Percentiles rank a stretch among this genome's conserved stretches.
Evolutionary conservation across 2,329 filamentous ascomycete genomes (phyloP).

Genomic region (Lachnellula arida): DNA sequence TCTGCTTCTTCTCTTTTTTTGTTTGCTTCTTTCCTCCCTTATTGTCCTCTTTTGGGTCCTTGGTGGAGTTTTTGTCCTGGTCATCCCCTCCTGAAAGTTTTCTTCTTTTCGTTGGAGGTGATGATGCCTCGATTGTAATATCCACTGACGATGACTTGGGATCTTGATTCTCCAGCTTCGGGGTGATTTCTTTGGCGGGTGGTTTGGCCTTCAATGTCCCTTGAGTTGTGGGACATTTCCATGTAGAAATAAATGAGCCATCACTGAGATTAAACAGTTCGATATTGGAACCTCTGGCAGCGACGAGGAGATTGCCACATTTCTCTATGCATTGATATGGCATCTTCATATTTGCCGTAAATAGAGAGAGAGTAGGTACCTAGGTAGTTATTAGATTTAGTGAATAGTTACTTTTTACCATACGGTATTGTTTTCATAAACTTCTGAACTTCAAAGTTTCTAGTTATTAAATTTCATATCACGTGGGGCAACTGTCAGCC

Average conservation of each 20-base stretch:
- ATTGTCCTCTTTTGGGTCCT: not conserved
- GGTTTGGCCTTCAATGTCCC: not conserved
- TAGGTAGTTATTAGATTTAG: not conserved
- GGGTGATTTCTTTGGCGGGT: not conserved
- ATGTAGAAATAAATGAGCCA: conserved; percentile 50
- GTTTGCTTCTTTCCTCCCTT: conserved; percentile 12
- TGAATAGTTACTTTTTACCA: not conserved
- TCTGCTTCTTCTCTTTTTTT: conserved; percentile 18
- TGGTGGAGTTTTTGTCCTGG: conserved; percentile 1
- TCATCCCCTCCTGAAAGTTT: conserved; percentile 22
- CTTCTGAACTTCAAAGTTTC: not conserved
- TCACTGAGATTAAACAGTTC: conserved; percentile 59
- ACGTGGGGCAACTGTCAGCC: not conserved
- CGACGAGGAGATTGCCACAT: conserved; percentile 59
- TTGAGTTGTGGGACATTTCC: conserved; percentile 24
- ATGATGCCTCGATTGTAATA: conserved; percentile 6
- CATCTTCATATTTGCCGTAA: conserved; percentile 38
- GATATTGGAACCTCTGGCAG: conserved; percentile 68
- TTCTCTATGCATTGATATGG: conserved; percentile 62
- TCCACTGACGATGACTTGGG: conserved; percentile 9
- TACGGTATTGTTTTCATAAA: too few relatives aligned
- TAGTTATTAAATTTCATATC: not conserved
- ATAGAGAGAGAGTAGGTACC: not conserved
- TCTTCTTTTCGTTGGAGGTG: conserved; percentile 30
- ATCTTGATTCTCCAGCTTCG: conserved; percentile 3